Evolutionary conservation across 345 rosid species (phyloP), one percentile per base, ranked within the genome.

Genomic region (Eutrema heterophyllum): DNA sequence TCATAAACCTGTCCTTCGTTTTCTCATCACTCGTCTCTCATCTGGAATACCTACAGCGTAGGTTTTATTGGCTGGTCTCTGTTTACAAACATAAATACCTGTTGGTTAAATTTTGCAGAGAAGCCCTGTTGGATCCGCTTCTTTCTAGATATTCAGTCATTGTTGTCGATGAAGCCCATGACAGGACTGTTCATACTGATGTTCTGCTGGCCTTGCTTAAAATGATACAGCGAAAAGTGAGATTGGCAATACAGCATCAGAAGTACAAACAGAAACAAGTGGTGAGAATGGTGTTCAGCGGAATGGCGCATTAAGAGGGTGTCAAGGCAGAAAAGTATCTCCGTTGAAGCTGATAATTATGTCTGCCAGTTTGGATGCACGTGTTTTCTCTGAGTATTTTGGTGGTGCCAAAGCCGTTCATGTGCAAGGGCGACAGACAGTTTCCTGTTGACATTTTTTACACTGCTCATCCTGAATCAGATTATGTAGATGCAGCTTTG

Each of bases 331-430:
- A 44, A 82, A 83, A 53, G 39, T 82, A 6, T 77, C 86, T 65
- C 93, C 93, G 10, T 73, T 94, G 81, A 94, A 91, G 88, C 64
- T 94, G 72, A 82, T 94, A 39, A 77, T 94, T 50, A 94, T 94
- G 97, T 94, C 98, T 81, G 97, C 98, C n/a, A 94, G 97, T 78
- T 88, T 94, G 82, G 96, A 94, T 80, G 96, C 97, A 14, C 90
- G 86, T 32, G 81, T 83, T 71, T 94, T 91, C 78, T 89, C 95
- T 0, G 89, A 87, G 40, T 91, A 94, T 80, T 88, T 84, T 59
- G 92, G 87, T 72, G 87, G 90, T 80, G 98, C 98, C 51, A 91
- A 75, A 80, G 96, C 96, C 46, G 89, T 94, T 77, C 96, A 88
- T 57, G 71, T 94, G 79, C 83, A 86, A 76, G 97, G 97, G 44